These are phyloP conservation scores for Solanum pinnatisectum DNA, from an alignment of 257 asterid genomes.

Conservation along the genomic window DNA sequence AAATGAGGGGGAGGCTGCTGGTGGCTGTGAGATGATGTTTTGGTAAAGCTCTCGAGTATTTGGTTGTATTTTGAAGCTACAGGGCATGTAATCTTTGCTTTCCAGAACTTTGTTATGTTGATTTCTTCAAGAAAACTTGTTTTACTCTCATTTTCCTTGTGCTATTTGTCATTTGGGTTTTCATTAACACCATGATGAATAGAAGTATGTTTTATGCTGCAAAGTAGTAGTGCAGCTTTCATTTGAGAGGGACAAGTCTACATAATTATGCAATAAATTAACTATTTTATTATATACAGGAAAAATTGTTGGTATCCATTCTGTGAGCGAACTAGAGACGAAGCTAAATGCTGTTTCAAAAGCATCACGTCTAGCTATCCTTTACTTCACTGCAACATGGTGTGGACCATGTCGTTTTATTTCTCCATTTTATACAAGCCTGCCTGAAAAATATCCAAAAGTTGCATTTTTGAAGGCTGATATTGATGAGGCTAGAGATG, in stretches of 20 bases:
- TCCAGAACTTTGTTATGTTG: background rate
- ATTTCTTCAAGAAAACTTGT: background rate
- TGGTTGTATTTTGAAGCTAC: background rate
- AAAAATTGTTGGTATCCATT: conserved; percentile 39
- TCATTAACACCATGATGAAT: background rate
- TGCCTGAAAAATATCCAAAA: conserved; percentile 40
- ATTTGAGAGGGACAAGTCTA: background rate
- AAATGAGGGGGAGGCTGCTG: background rate
- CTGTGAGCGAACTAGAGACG: conserved; percentile 32
- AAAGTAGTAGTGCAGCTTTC: background rate
- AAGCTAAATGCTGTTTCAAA: conserved; percentile 42
- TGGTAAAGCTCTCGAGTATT: background rate
- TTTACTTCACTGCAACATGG: conserved; percentile 81
- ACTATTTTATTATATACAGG: conserved; percentile 25
- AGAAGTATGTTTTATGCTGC: background rate
- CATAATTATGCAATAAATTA: background rate
- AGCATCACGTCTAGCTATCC: conserved; percentile 40
- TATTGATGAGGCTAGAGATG: conserved; percentile 50
- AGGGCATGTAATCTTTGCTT: background rate
- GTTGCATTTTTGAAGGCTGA: conserved; percentile 59
- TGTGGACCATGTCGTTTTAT: conserved; percentile 75
- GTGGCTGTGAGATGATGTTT: background rate
- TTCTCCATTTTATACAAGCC: conserved; percentile 42
- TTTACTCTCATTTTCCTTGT: background rate
- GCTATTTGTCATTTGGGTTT: background rate